These are phyloP conservation scores for Jacaranda copaia DNA, from an alignment of 257 asterid species.

Conservation along the genomic window DNA sequence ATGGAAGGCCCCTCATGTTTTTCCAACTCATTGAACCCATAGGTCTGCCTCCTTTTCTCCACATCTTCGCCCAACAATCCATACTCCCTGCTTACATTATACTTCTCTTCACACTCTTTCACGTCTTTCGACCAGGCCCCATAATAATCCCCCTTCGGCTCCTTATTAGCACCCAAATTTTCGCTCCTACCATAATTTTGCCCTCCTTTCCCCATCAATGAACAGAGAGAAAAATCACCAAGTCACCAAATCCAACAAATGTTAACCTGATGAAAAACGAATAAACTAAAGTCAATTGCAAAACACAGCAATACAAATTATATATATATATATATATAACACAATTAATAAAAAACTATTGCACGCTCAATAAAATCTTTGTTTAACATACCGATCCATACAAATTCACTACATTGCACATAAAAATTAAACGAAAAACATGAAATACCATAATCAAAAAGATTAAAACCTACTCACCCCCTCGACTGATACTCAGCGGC, in stretches of 20 bases:
- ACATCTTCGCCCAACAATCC: conserved; percentile 77
- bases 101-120: conserved; percentile 80
- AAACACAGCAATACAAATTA: conserved; percentile 20
- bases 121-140: conserved; percentile 88
- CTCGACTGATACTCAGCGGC: conserved; percentile 28
- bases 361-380: not conserved
- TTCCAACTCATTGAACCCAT: conserved; percentile 90
- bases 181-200: conserved; percentile 63
- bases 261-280: conserved; percentile 21
- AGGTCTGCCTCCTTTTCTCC: conserved; percentile 72
- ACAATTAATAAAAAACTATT: not conserved
- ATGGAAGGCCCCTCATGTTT: conserved; percentile 95
- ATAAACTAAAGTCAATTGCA: conserved; percentile 21
- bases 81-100: conserved; percentile 56
- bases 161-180: conserved; percentile 41
- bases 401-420: conserved; percentile 17
- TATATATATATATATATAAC: too few species aligned
- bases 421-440: not conserved
- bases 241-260: conserved; percentile 39
- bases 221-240: conserved; percentile 36
- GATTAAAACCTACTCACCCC: conserved; percentile 37
- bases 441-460: not conserved
- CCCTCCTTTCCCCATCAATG: conserved; percentile 92
- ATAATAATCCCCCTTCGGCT: conserved; percentile 44
- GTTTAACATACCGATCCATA: conserved; percentile 32